Evolutionary conservation across 2,329 filamentous ascomycete species (phyloP).

Genomic region (Cladophialophora carrionii): DNA sequence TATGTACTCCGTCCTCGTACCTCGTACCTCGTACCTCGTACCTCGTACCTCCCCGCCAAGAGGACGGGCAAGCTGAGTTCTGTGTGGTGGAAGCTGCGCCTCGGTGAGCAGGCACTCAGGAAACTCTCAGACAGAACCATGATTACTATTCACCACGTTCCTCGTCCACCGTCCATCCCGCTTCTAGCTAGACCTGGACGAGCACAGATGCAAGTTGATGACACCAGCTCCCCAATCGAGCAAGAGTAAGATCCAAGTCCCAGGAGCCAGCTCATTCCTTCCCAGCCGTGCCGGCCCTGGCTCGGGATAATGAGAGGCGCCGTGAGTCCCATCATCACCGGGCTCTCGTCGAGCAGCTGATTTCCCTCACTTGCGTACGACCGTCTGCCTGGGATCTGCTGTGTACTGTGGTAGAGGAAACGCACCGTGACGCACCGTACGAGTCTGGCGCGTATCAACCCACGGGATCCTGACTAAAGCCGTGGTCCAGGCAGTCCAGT

Average conservation of each 20-base stretch:
- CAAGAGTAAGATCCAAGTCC: background rate
- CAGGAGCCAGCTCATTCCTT: background rate
- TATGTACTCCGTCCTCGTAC: too few species aligned
- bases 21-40: background rate
- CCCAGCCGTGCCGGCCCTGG: slow-evolving; percentile 6
- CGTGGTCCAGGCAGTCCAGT: background rate
- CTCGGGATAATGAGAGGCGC: background rate
- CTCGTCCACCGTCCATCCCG: background rate
- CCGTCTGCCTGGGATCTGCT: slow-evolving; percentile 8
- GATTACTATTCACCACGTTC: slow-evolving; percentile 17
- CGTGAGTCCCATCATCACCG: slow-evolving; percentile 1
- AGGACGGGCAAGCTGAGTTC: background rate
- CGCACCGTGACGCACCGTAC: background rate
- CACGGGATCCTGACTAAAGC: slow-evolving; percentile 22
- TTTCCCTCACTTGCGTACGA: slow-evolving; percentile 4
- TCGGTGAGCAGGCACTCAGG: slow-evolving; percentile 3
- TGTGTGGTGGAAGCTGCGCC: background rate
- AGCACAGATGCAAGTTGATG: slow-evolving; percentile 12
- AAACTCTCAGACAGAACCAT: background rate
- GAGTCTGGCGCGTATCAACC: background rate
- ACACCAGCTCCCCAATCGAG: slow-evolving; percentile 16
- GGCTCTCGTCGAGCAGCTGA: background rate
- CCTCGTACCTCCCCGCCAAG: too few species aligned
- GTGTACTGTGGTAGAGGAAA: slow-evolving; percentile 10
- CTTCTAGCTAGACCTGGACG: background rate